These are phyloP conservation scores for Pseudocercospora macadamiae DNA, from an alignment of 2,329 filamentous ascomycete species.

Conservation along the genomic window DNA sequence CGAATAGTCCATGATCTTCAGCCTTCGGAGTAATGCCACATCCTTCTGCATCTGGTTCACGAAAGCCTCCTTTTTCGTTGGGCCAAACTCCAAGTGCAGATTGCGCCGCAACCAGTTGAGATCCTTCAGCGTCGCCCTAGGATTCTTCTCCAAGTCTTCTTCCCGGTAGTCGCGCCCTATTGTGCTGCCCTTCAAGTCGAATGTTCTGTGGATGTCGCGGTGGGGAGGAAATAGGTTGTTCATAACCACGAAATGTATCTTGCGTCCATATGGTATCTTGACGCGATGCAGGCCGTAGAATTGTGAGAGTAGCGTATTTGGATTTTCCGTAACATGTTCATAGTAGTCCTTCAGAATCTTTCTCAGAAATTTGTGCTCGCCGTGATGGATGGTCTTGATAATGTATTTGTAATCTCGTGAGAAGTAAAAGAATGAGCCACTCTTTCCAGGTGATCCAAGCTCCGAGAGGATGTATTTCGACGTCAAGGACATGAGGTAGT, in stretches of 20 bases:
- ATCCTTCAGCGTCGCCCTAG: constrained; percentile 91
- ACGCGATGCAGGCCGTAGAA: constrained; percentile 97
- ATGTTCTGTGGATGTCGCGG: constrained; percentile 94
- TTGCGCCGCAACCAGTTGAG: constrained; percentile 92
- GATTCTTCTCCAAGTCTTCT: constrained; percentile 84
- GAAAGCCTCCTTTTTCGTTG: constrained; percentile 85
- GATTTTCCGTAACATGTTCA: constrained; percentile 86
- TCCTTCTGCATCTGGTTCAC: constrained; percentile 86
- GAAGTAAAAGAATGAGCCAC: constrained; percentile 99
- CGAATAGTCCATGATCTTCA: constrained; percentile 99
- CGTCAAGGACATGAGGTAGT: constrained; percentile 97
- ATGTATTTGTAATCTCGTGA: constrained; percentile 99
- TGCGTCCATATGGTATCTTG: constrained; percentile 96
- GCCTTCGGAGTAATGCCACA: constrained; percentile 79
- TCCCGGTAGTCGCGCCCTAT: constrained; percentile 90
- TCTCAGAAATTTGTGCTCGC: constrained; percentile 84
- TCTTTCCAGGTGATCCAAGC: constrained; percentile 94
- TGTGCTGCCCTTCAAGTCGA: constrained; percentile 95
- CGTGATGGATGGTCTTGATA: constrained; percentile 98
- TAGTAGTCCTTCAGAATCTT: constrained; percentile 92
- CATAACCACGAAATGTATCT: constrained; percentile 99
- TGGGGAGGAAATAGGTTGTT: constrained; percentile 98
- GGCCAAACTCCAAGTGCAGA: constrained; percentile 82
- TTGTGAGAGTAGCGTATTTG: constrained; percentile 94
- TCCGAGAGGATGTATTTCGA: constrained; percentile 99